A percentile compares a stretch with the other conserved stretches of the same genome.
Evolutionary conservation across 331 rosid species (phyloP).

Genomic region (Erythrophleum ivorense): DNA sequence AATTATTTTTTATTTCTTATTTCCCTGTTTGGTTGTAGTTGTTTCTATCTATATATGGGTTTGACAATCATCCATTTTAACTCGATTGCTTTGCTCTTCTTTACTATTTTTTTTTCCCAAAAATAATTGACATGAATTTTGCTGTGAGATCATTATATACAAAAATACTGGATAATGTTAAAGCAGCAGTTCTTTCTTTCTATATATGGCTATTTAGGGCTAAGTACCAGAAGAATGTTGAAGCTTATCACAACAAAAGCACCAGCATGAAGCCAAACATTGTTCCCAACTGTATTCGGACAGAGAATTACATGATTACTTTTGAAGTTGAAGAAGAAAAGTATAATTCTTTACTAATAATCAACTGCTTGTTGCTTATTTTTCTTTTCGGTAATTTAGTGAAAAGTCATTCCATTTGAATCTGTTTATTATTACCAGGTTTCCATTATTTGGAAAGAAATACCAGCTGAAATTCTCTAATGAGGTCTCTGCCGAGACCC

Average conservation of each 20-base stretch:
- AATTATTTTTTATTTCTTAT: background rate
- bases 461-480: slow-evolving; percentile 86
- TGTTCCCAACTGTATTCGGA: slow-evolving; percentile 98
- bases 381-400: slow-evolving; percentile 31
- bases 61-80: background rate
- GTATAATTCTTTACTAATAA: slow-evolving; percentile 50
- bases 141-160: slow-evolving; percentile 14
- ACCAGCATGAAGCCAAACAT: slow-evolving; percentile 92
- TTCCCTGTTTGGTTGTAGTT: slow-evolving; percentile 14
- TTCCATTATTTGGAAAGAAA: slow-evolving; percentile 95
- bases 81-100: slow-evolving; percentile 27
- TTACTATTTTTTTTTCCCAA: slow-evolving; percentile 6
- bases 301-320: slow-evolving; percentile 93
- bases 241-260: slow-evolving; percentile 93
- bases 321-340: slow-evolving; percentile 99
- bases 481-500: slow-evolving; percentile 78
- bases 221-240: slow-evolving; percentile 97
- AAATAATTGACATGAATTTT: slow-evolving; percentile 19
- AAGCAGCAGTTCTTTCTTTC: slow-evolving; percentile 13
- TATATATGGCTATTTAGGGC: slow-evolving; percentile 61
- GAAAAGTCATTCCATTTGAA: slow-evolving; percentile 35
- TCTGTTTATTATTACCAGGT: slow-evolving; percentile 59
- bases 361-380: slow-evolving; percentile 34
- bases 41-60: slow-evolving; percentile 6
- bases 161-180: slow-evolving; percentile 27